phyloP scores from a whole-genome alignment of 2,329 filamentous ascomycete genomes.

The Colletotrichum trifolii region DNA sequence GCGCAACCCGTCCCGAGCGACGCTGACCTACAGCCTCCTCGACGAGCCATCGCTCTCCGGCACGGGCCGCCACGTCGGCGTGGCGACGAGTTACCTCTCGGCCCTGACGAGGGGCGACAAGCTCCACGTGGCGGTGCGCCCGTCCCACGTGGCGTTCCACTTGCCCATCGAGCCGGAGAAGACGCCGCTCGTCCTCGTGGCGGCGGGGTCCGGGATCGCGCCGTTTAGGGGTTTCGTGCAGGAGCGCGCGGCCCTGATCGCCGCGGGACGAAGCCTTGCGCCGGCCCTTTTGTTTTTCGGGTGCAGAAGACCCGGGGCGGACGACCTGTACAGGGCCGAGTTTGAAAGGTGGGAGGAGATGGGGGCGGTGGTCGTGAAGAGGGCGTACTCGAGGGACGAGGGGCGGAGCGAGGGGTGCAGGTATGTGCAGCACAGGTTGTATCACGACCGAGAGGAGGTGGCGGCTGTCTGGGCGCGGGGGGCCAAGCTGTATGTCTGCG shows the following conservation, averaged over 20 bases:
- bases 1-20: constrained; percentile 61
- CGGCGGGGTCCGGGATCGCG: constrained; percentile 54
- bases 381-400: constrained; percentile 61
- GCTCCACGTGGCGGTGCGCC: constrained; percentile 61
- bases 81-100: constrained; percentile 71
- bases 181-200: constrained; percentile 55
- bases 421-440: constrained; percentile 60
- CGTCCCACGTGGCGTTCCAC: constrained; percentile 53
- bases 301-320: constrained; percentile 56
- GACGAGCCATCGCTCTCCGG: constrained; percentile 61
- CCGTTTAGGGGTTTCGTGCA: constrained; percentile 39
- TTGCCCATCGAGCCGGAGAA: constrained; percentile 51
- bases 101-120: constrained; percentile 56
- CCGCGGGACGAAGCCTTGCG: constrained; percentile 50
- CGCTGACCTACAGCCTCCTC: constrained; percentile 73
- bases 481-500: constrained; percentile 71
- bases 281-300: constrained; percentile 61
- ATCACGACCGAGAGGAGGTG: constrained; percentile 45
- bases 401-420: constrained; percentile 59
- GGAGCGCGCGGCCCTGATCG: constrained; percentile 52
- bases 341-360: constrained; percentile 58
- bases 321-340: constrained; percentile 57
- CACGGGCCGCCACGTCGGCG: constrained; percentile 64
- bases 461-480: constrained; percentile 48
- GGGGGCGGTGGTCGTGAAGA: constrained; percentile 65